These are phyloP conservation scores for Lepidium aucheri DNA, from an alignment of 345 rosid species.

Conservation along the genomic window DNA sequence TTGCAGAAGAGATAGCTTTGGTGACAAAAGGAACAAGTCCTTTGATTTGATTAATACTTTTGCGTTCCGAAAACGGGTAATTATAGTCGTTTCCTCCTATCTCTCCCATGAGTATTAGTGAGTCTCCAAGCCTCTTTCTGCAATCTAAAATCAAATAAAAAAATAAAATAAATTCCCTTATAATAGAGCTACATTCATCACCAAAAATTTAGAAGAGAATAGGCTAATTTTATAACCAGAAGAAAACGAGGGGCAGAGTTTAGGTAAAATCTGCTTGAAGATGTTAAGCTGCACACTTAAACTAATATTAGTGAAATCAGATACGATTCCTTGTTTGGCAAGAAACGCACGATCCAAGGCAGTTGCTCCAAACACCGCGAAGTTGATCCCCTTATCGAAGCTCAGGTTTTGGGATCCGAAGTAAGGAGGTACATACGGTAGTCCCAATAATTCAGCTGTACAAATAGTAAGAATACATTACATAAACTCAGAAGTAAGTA, in stretches of 20 bases:
- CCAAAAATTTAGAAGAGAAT: neutral
- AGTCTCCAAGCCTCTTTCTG: constrained; percentile 16
- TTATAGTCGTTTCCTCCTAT: constrained; percentile 51
- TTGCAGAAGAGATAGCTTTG: constrained; percentile 22
- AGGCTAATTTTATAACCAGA: constrained; percentile 3
- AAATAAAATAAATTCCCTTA: neutral
- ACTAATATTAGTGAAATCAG: constrained; percentile 18
- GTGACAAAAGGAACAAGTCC: constrained; percentile 28
- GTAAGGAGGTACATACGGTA: constrained; percentile 34
- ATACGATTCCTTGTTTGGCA: constrained; percentile 23
- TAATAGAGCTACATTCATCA: neutral
- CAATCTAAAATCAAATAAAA: constrained; percentile 20
- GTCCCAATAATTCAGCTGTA: constrained; percentile 36
- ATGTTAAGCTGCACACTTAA: constrained; percentile 29
- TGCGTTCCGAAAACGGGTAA: constrained; percentile 16
- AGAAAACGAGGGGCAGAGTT: constrained; percentile 23
- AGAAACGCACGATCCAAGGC: constrained; percentile 31
- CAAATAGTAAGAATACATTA: neutral
- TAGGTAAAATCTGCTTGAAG: constrained; percentile 36
- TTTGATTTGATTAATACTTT: constrained; percentile 10
- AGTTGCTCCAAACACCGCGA: constrained; percentile 43
- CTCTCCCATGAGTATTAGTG: constrained; percentile 48
- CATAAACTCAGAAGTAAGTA: neutral
- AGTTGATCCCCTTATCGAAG: constrained; percentile 36
- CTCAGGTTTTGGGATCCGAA: constrained; percentile 22